Base-by-base conservation (phyloP, 371 early-diverging fungal genomes). In the Mucor sp. region DNA sequence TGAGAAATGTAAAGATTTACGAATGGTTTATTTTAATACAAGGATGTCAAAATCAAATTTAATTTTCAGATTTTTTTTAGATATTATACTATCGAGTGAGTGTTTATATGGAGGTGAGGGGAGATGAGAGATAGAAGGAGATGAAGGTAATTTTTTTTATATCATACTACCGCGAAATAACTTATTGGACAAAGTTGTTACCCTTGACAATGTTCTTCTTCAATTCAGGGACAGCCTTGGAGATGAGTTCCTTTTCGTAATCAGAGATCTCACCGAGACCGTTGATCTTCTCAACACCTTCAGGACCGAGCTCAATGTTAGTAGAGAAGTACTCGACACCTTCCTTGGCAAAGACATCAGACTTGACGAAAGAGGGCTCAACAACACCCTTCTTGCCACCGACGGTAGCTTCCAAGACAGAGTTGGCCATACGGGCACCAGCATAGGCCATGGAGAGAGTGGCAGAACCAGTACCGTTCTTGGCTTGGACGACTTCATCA, bases 401-500 rank as follows among this genome's bases (percentile, higher is more conserved):
- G 47, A 94, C 91, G 65, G 86, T 81, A 70, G 97, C 99, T 59
- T 93, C 91, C 65, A 99, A 84, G 63, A 99, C 88, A 39, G 95
- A 90, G 89, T 91, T 91, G 74, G 94, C 93, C 85, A 99, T 97
- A 72, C 95, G 94, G 28, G 96, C 95, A 73, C 97, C 99, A 67
- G 99, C 99, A 70, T 86, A 97, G 28, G 99, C 99, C 99, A 99
- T 98, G 68, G 96, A 96, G 60, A 99, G 91, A 62, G 99, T 99
- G 65, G 99, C 98, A 63, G 95, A 95, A 63, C 99, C 99, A 65
- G 94, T 89, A 70, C 99, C 99, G 82, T 95, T 90, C 94, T 99
- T 99, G 81, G 99, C 99, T 90, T 97, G 89, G 85, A 99, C 99
- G 62, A 99, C 99, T 87, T 99, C 99, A 81, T 99, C 99, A 82